Evolutionary conservation across 306 rosid genomes (phyloP).

Genomic region (Prosopis cineraria): DNA sequence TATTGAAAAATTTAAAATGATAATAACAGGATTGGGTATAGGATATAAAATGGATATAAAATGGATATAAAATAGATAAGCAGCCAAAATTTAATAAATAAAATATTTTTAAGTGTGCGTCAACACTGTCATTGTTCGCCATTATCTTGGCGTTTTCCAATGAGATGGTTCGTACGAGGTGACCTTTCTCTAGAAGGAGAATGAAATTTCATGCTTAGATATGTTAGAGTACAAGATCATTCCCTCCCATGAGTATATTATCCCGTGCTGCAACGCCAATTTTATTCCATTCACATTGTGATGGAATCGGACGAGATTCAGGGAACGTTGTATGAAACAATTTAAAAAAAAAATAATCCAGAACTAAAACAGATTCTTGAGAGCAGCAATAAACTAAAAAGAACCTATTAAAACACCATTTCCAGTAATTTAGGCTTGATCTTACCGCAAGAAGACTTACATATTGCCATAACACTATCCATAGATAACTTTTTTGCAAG

Average conservation of each 20-base stretch:
- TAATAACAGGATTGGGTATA: no score
- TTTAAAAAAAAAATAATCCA: no score
- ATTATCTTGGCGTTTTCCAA: neutral
- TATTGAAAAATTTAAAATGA: no score
- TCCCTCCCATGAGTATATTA: neutral
- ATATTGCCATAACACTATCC: neutral
- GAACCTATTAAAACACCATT: no score
- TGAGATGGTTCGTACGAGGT: neutral
- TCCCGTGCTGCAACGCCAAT: neutral
- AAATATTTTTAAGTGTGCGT: neutral
- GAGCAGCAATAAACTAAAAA: neutral
- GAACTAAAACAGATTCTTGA: no score
- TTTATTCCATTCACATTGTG: no score
- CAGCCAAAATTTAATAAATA: no score
- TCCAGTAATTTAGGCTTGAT: neutral
- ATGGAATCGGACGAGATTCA: no score
- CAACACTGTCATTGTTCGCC: neutral
- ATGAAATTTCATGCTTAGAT: neutral
- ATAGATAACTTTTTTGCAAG: slow-evolving; percentile 26
- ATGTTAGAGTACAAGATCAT: no score
- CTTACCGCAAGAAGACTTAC: neutral
- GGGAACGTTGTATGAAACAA: no score
- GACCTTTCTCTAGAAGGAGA: neutral
- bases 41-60: no score
- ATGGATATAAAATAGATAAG: no score